Base-by-base conservation (phyloP, 1,284 basidiomycete genomes). In the Pisolithus thermaeus region DNA sequence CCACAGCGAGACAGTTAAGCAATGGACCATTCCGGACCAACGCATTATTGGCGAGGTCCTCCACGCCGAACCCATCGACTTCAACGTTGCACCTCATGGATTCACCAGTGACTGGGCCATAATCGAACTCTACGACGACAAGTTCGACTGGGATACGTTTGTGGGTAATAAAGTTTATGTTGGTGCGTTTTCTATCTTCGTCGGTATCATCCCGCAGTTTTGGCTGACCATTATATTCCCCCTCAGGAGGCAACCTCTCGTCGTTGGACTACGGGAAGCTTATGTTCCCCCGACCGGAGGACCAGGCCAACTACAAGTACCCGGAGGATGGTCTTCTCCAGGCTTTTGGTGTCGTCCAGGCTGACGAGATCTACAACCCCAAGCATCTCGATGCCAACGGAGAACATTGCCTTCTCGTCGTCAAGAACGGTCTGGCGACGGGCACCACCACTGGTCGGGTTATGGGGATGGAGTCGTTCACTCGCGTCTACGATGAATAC, bases 361-460 rank as follows among this genome's bases (percentile, higher is more conserved):
- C 63, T 22, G 46, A 55, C 32, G 61, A 69, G 22, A 61, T 73
- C 55, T 58, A 51, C 41, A n/a, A 25, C 25, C 50, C 49, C 4
- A 55, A 52, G 46, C 59, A 55, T 54, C 35, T 50, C 28, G 69
- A 71, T 54, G 12, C 35, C 4, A 51, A 67, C 40, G 49, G 52
- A 46, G 58, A 69, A 25, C 38, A 51, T 16, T 65, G 57, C 53
- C 46, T 70, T n/a, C 45, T 69, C 30, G 71, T 73, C 22, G 27
- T 71, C 47, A 72, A 73, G 65, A 57, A 52, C 49, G 68, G 70
- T 41, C 49, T 49, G 39, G 49, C 59, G 36, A 65, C 68, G 12
- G 64, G 58, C 50, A 38, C 60, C 38, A 73, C 68, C 35, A 37
- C 70, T 39, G 70, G 71, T 42, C 62, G 62, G n/a, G 52, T 51